Base-by-base conservation (phyloP, 805 yeast species). In the Candida coquimbonensis region DNA sequence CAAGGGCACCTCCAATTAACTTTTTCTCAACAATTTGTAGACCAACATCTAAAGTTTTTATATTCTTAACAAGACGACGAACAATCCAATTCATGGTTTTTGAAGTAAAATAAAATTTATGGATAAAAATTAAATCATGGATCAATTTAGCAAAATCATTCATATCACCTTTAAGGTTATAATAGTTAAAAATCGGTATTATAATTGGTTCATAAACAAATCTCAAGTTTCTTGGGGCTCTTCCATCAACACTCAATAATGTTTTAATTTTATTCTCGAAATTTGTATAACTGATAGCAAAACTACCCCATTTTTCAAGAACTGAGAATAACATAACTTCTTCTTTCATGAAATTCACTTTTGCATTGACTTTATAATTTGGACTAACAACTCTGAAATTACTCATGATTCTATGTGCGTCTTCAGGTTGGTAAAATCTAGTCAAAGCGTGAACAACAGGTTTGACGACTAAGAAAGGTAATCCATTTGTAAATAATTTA, bases 1-100 rank as follows among this genome's bases (percentile, higher is more conserved):
- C 53, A 55, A 50, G 62, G 39, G 50, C 62, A 7, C 74, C 74
- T 47, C 68, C 68, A 41, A 69, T 63, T n/a, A 69, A 49, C 31
- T 52, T 61, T 8, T 52, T 52, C 42, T 69, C 64, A 19, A 61
- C 55, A 12, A 63, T 44, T 8, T 49, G 48, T 43, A 68, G 29
- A 3, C 64, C 70, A 21, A 48, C 38, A 17, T 59, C 57, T 16
- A 69, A 53, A 0, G 69, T 66, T 5, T 50, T 36, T 7, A 49
- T 38, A 36, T 63, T 55, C 13, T 50, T 47, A 9, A 66, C 45
- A 46, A 68, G 43, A 19, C 56, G 57, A 21, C 51, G 44, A 3
- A 62, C 53, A 11, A 61, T 55, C 49, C 61, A 58, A 40, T 68
- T 67, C 60, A 66, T 53, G 1, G 61, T 54, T 3, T 51, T 47